Conservation (phyloP, 306 rosid genomes). For the Quillaja saponaria region DNA sequence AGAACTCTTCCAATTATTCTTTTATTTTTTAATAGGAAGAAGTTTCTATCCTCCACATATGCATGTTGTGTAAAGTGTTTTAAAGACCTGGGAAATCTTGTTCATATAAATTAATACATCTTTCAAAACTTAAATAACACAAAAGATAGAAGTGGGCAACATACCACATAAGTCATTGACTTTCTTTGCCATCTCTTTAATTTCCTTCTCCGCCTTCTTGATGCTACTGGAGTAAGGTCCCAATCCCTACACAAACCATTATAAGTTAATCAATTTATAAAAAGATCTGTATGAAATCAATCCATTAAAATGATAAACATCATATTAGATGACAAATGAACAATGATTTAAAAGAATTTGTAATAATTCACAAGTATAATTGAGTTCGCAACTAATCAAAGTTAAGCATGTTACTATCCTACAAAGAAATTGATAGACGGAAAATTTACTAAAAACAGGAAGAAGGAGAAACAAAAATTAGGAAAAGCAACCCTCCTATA, state of each 20-base stretch:
- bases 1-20: too few species aligned
- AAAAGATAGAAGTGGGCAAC: neutral
- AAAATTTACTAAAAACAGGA: too few species aligned
- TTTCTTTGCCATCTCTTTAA: constrained; percentile 94
- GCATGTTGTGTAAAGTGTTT: too few species aligned
- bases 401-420: neutral
- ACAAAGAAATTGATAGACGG: too few species aligned
- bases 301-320: constrained; percentile 1
- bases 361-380: too few species aligned
- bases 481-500: too few species aligned
- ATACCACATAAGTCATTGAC: constrained; percentile 92
- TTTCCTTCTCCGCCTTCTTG: constrained; percentile 86
- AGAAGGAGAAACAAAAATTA: too few species aligned
- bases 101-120: too few species aligned
- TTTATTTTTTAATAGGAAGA: too few species aligned
- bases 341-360: constrained; percentile 2
- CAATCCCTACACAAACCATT: constrained; percentile 66
- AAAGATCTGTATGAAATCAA: neutral
- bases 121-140: too few species aligned
- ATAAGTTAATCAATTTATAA: neutral
- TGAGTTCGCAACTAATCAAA: neutral
- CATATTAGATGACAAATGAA: neutral
- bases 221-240: constrained; percentile 89
- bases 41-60: too few species aligned
- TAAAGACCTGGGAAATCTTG: too few species aligned